phyloP scores from a whole-genome alignment of 345 rosid genomes.

The Sonneratia alba region DNA sequence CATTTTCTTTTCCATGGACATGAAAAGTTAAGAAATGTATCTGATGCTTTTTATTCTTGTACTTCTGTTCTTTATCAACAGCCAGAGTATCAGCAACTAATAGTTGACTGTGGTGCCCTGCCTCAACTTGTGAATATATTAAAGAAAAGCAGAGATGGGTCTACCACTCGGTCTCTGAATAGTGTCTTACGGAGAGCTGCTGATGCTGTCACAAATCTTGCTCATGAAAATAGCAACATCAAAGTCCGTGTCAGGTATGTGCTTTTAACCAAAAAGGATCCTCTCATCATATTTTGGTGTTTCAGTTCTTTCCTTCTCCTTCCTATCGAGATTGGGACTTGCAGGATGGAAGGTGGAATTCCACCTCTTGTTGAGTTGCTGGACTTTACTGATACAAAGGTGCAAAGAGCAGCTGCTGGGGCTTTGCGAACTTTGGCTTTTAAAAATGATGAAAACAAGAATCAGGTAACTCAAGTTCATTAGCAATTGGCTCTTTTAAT shows the following conservation, averaged over 20 bases:
- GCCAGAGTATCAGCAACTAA: conserved; percentile 98
- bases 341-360: conserved; percentile 91
- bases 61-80: conserved; percentile 28
- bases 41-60: conserved; percentile 16
- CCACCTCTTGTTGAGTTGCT: conserved; percentile 96
- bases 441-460: conserved; percentile 92
- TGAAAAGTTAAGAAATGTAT: too few relatives aligned
- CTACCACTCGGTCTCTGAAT: conserved; percentile 60
- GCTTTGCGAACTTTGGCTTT: conserved; percentile 93
- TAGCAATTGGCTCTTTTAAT: not conserved
- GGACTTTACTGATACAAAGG: conserved; percentile 73
- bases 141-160: conserved; percentile 58
- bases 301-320: not conserved
- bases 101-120: conserved; percentile 88
- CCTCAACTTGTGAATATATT: conserved; percentile 69
- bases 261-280: conserved; percentile 1
- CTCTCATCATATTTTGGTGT: conserved; percentile 10
- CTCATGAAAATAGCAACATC: conserved; percentile 93
- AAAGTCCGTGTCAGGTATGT: conserved; percentile 91
- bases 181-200: conserved; percentile 96
- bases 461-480: conserved; percentile 39
- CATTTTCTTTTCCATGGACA: not conserved
- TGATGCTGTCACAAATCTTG: conserved; percentile 97
- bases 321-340: conserved; percentile 7
- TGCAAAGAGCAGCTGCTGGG: conserved; percentile 99